Evolutionary conservation across 345 rosid genomes (phyloP).

Genomic region (Acer campestre): DNA sequence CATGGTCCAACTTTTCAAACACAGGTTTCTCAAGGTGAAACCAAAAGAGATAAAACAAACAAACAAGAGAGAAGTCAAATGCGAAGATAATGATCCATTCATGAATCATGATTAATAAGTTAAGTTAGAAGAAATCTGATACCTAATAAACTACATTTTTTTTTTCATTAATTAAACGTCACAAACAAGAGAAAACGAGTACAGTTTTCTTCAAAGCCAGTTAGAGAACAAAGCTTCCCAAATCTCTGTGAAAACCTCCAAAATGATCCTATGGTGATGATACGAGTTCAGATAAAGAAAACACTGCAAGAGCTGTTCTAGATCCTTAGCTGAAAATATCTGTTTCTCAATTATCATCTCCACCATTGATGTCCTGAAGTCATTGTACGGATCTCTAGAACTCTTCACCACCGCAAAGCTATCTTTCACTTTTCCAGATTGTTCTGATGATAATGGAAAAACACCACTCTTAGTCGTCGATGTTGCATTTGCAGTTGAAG

Average conservation of each 20-base stretch:
- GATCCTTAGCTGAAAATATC: conserved; percentile 55
- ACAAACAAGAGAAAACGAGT: conserved; percentile 15
- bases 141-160: neutral
- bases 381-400: conserved; percentile 67
- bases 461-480: conserved; percentile 14
- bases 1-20: neutral
- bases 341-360: conserved; percentile 86
- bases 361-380: conserved; percentile 76
- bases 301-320: conserved; percentile 73
- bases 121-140: neutral
- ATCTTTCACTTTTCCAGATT: conserved; percentile 46
- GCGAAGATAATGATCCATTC: neutral
- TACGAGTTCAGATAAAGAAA: conserved; percentile 67
- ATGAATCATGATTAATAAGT: neutral
- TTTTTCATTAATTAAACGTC: neutral
- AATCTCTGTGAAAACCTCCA: conserved; percentile 71
- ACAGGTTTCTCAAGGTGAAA: neutral
- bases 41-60: neutral
- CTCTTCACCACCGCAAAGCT: conserved; percentile 90
- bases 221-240: conserved; percentile 61
- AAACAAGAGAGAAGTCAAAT: no score
- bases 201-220: conserved; percentile 19
- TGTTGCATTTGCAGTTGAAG: neutral
- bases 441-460: conserved; percentile 21
- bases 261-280: conserved; percentile 63